Conservation (phyloP, 805 yeast species). For the Torulaspora microellipsoides region DNA sequence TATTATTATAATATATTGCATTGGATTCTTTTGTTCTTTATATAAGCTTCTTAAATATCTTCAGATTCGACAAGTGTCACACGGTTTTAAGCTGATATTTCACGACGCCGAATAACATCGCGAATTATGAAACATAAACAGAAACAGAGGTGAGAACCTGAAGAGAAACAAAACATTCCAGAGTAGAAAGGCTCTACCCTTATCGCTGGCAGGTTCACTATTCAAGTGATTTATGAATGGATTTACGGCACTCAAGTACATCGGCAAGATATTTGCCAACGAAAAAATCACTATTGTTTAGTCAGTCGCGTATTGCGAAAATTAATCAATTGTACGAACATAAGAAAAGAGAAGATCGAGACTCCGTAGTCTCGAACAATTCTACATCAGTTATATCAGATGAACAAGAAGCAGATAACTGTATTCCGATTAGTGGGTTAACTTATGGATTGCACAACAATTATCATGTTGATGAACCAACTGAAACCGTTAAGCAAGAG, state of each 20-base stretch:
- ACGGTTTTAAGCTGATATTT: no score
- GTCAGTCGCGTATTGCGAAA: constrained; percentile 24
- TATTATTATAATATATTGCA: no score
- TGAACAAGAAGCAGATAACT: constrained; percentile 7
- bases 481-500: constrained; percentile 13
- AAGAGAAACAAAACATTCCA: no score
- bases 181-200: no score
- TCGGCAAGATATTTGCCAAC: constrained; percentile 18
- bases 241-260: constrained; percentile 6
- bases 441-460: constrained; percentile 4
- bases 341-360: constrained; percentile 16
- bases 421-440: constrained; percentile 9
- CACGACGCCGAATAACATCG: no score
- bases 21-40: no score
- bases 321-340: constrained; percentile 24
- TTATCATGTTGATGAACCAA: constrained; percentile 5
- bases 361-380: constrained; percentile 23
- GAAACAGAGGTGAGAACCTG: no score
- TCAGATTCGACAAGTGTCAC: no score
- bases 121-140: no score
- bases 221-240: constrained; percentile 14
- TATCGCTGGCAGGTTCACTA: no score
- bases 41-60: no score
- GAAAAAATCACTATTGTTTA: constrained; percentile 16
- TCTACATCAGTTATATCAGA: constrained; percentile 18